These are phyloP conservation scores for Trifolium fragiferum DNA, from an alignment of 306 rosid genomes.

Conservation along the genomic window DNA sequence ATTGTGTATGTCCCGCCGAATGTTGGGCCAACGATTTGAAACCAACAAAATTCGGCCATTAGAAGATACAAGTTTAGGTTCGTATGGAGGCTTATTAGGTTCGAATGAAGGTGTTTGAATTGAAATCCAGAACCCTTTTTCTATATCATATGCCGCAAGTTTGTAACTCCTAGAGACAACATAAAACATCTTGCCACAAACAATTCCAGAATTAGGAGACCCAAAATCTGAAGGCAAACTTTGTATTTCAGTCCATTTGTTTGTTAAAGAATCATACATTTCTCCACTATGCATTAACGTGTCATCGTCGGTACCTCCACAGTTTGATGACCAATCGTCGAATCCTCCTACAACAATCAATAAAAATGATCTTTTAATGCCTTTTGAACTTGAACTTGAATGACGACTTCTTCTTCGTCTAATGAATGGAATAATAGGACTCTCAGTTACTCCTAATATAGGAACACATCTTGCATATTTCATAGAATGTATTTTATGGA, in stretches of 20 bases:
- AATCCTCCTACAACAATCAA: constrained; percentile 68
- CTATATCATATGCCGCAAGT: constrained; percentile 83
- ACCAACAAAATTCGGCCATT: constrained; percentile 75
- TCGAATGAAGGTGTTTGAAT: constrained; percentile 76
- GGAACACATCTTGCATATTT: too few species aligned
- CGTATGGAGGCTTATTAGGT: constrained; percentile 65
- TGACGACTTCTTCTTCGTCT: too few species aligned
- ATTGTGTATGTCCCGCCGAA: constrained; percentile 73
- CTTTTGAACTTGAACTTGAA: constrained; percentile 14
- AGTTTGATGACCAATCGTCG: too few species aligned
- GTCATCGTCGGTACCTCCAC: constrained; percentile 54
- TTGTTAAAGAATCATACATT: constrained; percentile 76
- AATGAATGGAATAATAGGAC: too few species aligned
- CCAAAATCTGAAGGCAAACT: constrained; percentile 76
- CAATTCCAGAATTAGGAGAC: constrained; percentile 73
- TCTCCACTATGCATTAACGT: constrained; percentile 71
- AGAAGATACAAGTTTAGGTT: constrained; percentile 76
- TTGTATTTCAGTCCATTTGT: constrained; percentile 88
- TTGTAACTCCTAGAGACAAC: constrained; percentile 80
- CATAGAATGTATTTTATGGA: too few species aligned
- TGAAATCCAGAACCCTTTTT: constrained; percentile 76
- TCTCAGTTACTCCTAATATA: too few species aligned
- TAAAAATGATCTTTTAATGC: constrained; percentile 62
- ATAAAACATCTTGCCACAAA: constrained; percentile 78
- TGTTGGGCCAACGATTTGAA: constrained; percentile 51